Conservation (phyloP, 345 rosid genomes). For the Populus simonii region DNA sequence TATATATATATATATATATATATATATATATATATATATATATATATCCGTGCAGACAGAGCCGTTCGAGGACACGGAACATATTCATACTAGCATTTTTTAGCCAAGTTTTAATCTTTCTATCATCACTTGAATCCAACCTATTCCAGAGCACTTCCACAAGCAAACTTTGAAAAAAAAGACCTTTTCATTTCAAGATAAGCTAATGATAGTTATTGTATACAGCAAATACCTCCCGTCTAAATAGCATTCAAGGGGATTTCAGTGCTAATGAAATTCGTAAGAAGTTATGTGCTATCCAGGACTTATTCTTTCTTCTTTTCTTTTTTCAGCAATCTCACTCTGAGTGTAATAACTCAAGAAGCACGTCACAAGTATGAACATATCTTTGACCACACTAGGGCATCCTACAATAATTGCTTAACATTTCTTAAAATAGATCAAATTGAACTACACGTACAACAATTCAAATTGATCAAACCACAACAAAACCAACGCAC, state of each 20-base stretch:
- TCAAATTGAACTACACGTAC: background rate
- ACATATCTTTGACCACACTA: background rate
- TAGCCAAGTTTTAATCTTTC: background rate
- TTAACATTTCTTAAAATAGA: background rate
- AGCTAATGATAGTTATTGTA: background rate
- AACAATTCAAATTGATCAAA: background rate
- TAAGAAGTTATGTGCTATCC: background rate
- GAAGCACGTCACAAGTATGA: background rate
- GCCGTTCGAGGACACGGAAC: background rate
- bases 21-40: too few relatives aligned
- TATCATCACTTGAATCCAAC: background rate
- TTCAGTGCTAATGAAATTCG: background rate
- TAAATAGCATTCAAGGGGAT: background rate
- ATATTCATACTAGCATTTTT: background rate
- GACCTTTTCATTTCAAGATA: background rate
- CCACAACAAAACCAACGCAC: constrained; percentile 10
- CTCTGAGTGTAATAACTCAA: background rate
- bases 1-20: too few relatives aligned
- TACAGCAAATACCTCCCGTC: background rate
- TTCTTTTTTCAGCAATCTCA: background rate
- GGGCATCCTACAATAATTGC: background rate
- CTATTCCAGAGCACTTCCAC: background rate
- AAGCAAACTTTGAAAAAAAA: background rate
- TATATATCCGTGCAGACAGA: background rate
- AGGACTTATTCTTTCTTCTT: background rate